Evolutionary conservation across 495 filamentous ascomycete species (phyloP).

Genomic region (Aspergillus baeticus): DNA sequence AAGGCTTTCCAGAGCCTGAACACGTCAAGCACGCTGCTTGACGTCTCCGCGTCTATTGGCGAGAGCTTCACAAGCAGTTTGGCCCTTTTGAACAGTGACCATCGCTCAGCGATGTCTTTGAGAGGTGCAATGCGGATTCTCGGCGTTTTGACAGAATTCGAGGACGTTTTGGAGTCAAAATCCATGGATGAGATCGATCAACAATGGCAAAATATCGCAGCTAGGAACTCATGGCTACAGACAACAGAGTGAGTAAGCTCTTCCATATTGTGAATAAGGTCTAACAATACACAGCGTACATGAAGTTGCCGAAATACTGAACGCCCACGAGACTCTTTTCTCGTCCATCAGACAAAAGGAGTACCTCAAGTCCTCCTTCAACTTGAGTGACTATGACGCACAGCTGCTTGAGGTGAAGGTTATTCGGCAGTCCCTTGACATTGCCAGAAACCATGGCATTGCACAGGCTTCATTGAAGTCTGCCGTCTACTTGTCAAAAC

Average conservation of each 20-base stretch:
- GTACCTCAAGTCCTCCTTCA: conserved; percentile 57
- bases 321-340: conserved; percentile 76
- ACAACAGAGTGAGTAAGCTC: conserved; percentile 60
- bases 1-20: conserved; percentile 77
- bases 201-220: conserved; percentile 59
- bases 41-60: conserved; percentile 55
- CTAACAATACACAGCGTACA: conserved; percentile 57
- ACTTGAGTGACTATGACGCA: conserved; percentile 57
- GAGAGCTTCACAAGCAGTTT: conserved; percentile 65
- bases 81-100: conserved; percentile 50
- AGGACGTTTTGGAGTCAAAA: conserved; percentile 66
- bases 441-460: conserved; percentile 74
- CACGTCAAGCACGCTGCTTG: conserved; percentile 54
- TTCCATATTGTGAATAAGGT: neutral
- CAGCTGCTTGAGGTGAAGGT: conserved; percentile 69
- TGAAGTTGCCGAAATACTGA: conserved; percentile 77
- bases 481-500: conserved; percentile 73
- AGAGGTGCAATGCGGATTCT: conserved; percentile 67
- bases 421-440: conserved; percentile 68
- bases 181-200: conserved; percentile 60
- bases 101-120: conserved; percentile 58
- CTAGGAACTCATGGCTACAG: conserved; percentile 73
- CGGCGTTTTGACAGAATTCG: conserved; percentile 76
- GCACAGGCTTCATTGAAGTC: conserved; percentile 83
- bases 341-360: conserved; percentile 71